phyloP scores from a whole-genome alignment of 139 green algal species.

The Chlorella sp. region DNA sequence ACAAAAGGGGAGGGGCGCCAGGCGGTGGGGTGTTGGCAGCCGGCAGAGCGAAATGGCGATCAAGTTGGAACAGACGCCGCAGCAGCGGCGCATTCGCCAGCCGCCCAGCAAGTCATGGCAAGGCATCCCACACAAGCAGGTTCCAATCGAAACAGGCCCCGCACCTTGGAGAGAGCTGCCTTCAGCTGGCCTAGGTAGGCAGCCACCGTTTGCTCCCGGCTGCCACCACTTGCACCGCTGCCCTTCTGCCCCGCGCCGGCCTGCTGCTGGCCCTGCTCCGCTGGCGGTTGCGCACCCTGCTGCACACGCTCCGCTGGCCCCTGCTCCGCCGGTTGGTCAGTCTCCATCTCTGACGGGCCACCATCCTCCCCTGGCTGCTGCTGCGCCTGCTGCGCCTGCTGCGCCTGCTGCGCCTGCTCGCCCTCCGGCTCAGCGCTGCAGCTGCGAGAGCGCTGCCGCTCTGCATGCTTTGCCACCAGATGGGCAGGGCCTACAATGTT shows the following conservation, averaged over 20 bases:
- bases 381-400: conserved; percentile 30
- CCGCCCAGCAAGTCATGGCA: neutral
- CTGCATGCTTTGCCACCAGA: conserved; percentile 50
- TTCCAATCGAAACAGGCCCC: neutral
- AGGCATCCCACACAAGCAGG: neutral
- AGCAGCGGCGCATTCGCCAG: too few species aligned
- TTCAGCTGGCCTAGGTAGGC: conserved; percentile 59
- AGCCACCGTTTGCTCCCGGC: neutral
- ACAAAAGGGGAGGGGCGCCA: neutral
- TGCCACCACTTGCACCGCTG: neutral
- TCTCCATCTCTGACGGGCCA: neutral
- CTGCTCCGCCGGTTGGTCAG: neutral
- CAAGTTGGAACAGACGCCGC: too few species aligned
- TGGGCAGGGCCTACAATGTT: conserved; percentile 41
- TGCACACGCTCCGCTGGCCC: neutral
- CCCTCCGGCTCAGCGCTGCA: conserved; percentile 5
- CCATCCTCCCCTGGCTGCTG: neutral
- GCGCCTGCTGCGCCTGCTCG: conserved; percentile 28
- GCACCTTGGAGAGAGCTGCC: conserved; percentile 39
- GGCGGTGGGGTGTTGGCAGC: too few species aligned
- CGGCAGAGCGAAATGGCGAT: too few species aligned
- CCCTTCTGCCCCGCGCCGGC: neutral
- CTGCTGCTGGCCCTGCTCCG: conserved; percentile 21
- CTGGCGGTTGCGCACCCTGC: neutral
- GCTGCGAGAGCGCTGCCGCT: conserved; percentile 30